phyloP scores from a whole-genome alignment of 2,329 filamentous ascomycete species.

The Penicillium sp. region DNA sequence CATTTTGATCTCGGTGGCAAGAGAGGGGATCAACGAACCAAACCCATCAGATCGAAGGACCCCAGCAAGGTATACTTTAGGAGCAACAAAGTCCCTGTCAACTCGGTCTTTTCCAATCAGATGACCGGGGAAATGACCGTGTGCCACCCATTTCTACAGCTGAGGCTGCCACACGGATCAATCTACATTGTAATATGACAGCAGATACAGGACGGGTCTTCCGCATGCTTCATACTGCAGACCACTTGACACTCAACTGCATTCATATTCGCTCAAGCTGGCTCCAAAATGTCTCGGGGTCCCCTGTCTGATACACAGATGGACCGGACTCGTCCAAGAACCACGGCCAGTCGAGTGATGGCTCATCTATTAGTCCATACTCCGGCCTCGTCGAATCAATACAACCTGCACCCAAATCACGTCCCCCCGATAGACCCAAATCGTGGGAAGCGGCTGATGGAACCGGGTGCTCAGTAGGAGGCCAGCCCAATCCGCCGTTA shows the following conservation, averaged over 20 bases:
- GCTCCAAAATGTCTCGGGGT: conserved; percentile 1
- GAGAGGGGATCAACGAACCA: neutral
- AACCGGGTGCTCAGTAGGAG: neutral
- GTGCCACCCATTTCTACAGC: neutral
- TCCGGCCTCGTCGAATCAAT: neutral
- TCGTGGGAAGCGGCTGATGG: neutral
- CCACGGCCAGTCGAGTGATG: neutral
- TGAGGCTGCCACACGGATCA: neutral
- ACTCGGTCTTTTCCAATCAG: neutral
- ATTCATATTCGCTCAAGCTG: neutral
- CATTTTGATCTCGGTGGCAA: neutral
- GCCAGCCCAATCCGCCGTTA: neutral
- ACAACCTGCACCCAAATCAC: neutral
- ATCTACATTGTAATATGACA: neutral
- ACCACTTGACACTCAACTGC: too few species aligned
- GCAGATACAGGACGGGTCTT: too few species aligned
- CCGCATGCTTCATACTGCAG: too few species aligned
- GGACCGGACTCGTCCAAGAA: neutral
- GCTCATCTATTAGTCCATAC: neutral
- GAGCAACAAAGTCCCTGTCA: neutral
- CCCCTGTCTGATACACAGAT: conserved; percentile 1
- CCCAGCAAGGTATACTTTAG: neutral
- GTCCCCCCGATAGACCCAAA: neutral
- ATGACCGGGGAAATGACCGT: neutral
- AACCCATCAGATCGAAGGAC: neutral